A percentile compares a stretch with the other conserved stretches of the same genome.
Evolutionary conservation across 805 yeast species (phyloP).

Genomic region (Ogataea saltuana): DNA sequence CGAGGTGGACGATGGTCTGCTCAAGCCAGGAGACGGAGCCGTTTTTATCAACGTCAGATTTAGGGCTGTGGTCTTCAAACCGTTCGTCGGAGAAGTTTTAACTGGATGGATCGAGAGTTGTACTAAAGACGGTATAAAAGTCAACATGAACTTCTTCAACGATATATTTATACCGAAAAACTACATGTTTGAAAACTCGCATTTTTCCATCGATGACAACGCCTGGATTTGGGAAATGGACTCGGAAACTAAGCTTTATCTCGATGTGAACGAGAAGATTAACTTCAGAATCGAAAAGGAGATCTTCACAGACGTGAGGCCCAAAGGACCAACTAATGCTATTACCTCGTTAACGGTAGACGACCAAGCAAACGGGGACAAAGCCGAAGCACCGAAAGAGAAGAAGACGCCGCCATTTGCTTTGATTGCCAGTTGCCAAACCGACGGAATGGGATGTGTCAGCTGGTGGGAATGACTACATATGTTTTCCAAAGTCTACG

Average conservation of each 20-base stretch:
- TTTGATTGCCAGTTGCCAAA: conserved; percentile 84
- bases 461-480: conserved; percentile 82
- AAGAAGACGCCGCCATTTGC: conserved; percentile 76
- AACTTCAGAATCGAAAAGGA: conserved; percentile 91
- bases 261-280: conserved; percentile 89
- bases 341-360: conserved; percentile 30
- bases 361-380: conserved; percentile 26
- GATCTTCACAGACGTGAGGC: conserved; percentile 79
- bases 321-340: conserved; percentile 64
- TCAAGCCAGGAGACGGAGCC: conserved; percentile 95
- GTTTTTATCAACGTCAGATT: conserved; percentile 73
- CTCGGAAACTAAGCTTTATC: conserved; percentile 71
- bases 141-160: conserved; percentile 83
- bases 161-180: conserved; percentile 88
- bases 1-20: conserved; percentile 81
- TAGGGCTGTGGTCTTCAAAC: conserved; percentile 82
- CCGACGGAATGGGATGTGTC: conserved; percentile 95
- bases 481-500: no score
- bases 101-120: conserved; percentile 94
- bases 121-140: conserved; percentile 82
- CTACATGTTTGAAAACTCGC: conserved; percentile 65
- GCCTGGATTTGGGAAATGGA: conserved; percentile 93
- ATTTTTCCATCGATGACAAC: conserved; percentile 60
- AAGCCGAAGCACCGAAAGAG: conserved; percentile 26
- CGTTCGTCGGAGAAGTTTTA: conserved; percentile 89